Conservation (phyloP, 768 basidiomycete species). For the Gymnopilus junonius region DNA sequence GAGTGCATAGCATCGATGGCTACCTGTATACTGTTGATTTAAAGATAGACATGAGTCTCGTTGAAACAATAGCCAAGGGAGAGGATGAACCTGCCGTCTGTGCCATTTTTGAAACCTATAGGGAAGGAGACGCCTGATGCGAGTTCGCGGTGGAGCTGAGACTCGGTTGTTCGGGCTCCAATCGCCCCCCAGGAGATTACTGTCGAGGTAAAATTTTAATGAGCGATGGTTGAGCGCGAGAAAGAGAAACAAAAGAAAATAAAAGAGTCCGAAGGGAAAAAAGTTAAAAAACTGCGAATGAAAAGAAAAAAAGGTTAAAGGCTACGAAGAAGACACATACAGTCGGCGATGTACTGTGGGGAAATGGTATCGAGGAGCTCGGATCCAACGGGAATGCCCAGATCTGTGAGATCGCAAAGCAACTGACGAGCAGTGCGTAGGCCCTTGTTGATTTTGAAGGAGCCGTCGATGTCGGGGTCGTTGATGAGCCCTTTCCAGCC, state of each 20-base stretch:
- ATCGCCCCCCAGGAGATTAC: slow-evolving; percentile 95
- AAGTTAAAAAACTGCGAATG: too few relatives aligned
- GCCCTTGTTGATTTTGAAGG: slow-evolving; percentile 97
- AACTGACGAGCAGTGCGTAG: slow-evolving; percentile 86
- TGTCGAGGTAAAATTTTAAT: slow-evolving; percentile 23
- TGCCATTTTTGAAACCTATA: slow-evolving; percentile 99
- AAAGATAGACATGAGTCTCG: neutral
- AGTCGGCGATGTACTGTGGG: slow-evolving; percentile 85
- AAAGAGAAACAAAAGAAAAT: slow-evolving; percentile 4
- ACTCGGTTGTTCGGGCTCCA: slow-evolving; percentile 96
- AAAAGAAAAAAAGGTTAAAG: neutral
- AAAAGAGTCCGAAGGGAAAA: neutral
- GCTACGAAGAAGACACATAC: slow-evolving; percentile 37
- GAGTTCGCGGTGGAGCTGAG: slow-evolving; percentile 95
- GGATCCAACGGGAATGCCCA: slow-evolving; percentile 92
- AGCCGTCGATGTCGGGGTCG: slow-evolving; percentile 94
- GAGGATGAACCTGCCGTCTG: slow-evolving; percentile 77
- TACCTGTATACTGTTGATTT: slow-evolving; percentile 64
- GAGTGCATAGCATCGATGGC: slow-evolving; percentile 98
- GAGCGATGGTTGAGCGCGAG: neutral
- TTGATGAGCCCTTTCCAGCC: slow-evolving; percentile 97
- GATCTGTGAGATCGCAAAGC: slow-evolving; percentile 86
- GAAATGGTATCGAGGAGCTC: slow-evolving; percentile 84
- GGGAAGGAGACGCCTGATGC: slow-evolving; percentile 97
- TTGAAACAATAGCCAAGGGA: neutral